Conservation (phyloP, 2,329 filamentous ascomycete species). For the Epichloe glyceriae region DNA sequence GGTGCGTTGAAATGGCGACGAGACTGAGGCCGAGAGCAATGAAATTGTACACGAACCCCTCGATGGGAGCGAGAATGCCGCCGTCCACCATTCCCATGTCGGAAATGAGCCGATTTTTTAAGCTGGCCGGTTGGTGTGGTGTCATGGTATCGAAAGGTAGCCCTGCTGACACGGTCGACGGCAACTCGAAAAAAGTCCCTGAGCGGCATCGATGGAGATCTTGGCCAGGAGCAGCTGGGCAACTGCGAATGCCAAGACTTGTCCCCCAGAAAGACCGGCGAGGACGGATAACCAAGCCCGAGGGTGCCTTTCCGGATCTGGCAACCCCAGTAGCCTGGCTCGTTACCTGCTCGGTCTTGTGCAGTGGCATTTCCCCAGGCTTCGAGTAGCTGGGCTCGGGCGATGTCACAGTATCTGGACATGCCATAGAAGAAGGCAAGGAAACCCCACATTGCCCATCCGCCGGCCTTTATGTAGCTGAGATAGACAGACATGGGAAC, state of each 20-base stretch:
- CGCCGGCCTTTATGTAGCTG: slow-evolving; percentile 74
- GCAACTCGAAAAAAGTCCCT: slow-evolving; percentile 64
- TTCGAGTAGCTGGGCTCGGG: slow-evolving; percentile 71
- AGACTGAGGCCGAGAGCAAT: slow-evolving; percentile 64
- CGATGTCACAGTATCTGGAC: slow-evolving; percentile 52
- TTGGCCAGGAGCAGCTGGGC: slow-evolving; percentile 56
- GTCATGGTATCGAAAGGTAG: slow-evolving; percentile 85
- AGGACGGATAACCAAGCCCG: slow-evolving; percentile 64
- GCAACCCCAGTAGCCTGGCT: slow-evolving; percentile 25
- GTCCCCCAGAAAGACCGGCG: slow-evolving; percentile 47
- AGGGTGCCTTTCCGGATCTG: slow-evolving; percentile 54
- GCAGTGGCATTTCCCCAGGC: slow-evolving; percentile 59
- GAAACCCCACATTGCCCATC: slow-evolving; percentile 56
- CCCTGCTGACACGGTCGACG: slow-evolving; percentile 59
- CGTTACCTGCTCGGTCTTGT: neutral
- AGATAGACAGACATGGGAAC: slow-evolving; percentile 69
- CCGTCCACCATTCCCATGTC: slow-evolving; percentile 86
- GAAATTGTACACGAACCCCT: slow-evolving; percentile 53
- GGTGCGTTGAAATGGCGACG: slow-evolving; percentile 65
- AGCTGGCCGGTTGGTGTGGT: slow-evolving; percentile 76
- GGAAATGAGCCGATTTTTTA: slow-evolving; percentile 86
- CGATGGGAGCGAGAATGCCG: slow-evolving; percentile 64
- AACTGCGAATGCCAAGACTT: slow-evolving; percentile 45
- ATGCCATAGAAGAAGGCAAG: slow-evolving; percentile 49
- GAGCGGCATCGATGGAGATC: slow-evolving; percentile 70